Base-by-base conservation (phyloP, 2,329 filamentous ascomycete genomes). In the Parascedosporium putredinis region DNA sequence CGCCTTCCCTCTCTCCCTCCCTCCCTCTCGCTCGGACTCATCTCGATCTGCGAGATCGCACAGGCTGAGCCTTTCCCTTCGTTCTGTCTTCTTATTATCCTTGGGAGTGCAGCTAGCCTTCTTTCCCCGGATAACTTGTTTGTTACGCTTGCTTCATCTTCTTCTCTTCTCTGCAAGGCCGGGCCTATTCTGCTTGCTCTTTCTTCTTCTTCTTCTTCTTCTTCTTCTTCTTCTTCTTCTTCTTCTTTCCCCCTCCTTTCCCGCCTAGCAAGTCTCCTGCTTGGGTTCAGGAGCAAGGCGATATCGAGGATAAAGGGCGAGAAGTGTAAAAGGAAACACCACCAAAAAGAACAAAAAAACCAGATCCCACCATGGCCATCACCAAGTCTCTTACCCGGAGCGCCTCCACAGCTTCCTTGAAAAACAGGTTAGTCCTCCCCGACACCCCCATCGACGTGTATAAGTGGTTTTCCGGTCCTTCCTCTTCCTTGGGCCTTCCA, bases 321-420 rank as follows among this genome's bases (percentile, higher is more conserved):
- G 33, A 22, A 25, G 36, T 31, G 18, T 24, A 22, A 22, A 45
- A 27, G 2, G 29, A 34, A 49, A 40, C n/a, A n/a, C n/a, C n/a
- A 38, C 9, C 6, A 18, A 18, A 48, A 48, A 18, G 23, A 40
- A 5, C 25, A 27, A 34, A 38, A 22, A 43, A 25, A 10, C 29
- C 24, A 22, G 9, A 22, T 5, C 12, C 23, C 22, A 48, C 18
- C 23, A 46, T 50, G 49, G 42, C 49, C 12, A 45, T 45, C 23
- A 34, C 34, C 33, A 38, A 25, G 20, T 23, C 43, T 20, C 49
- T 46, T 22, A 24, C n/a, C 20, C 40, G 16, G 12, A 50, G 25
- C 43, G 44, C 45, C 42, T 47, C 52, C 14, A 45, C 38, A 44
- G 27, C 22, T 8, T 33, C 25, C 36, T n/a, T 47, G 22, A 45